Evolutionary conservation across 1,284 basidiomycete species (phyloP), one percentile per base, ranked within the genome.

Genomic region (Ustilago vetiveriae): DNA sequence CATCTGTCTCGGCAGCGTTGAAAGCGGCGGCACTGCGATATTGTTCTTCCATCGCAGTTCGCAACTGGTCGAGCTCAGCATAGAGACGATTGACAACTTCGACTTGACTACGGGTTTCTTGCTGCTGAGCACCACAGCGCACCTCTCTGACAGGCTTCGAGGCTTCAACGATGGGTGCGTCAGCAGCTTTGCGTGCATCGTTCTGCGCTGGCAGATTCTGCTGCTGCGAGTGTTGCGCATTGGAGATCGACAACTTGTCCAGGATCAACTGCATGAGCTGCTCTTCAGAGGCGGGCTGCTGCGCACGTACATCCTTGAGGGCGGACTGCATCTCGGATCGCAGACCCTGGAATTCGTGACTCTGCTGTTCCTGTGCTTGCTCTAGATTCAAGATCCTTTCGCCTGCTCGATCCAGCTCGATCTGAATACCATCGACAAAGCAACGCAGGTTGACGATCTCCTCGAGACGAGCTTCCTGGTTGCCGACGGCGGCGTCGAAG

Each of bases 401-500:
- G 10, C 71, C 65, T 6, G 73, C 71, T 17, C 56, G 29, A 37
- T 70, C 62, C 19, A 75, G 59, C 37, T 75, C 71, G 35, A 49
- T 26, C 53, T 75, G 67, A 27, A 74, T 64, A 21, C 60, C 60
- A 21, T 69, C 70, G 19, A 69, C 70, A 49, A 72, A 72, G 50
- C 46, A 51, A 23, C 65, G 54, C 26, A 76, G 50, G 21, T 68
- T 66, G 33, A 55, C 65, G 8, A 76, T 40, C 55, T 74, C 64
- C 22, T 69, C 56, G 16, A 73, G 45, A n/a, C 62, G 53, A 0
- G 68, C 59, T 3, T 66, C 46, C 35, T 71, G 68, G 37, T 49
- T 58, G 24, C 67, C 72, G 1, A 71, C 59, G 6, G 50, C 54
- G 6, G 45, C 40, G 40, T 65, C 65, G 22, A 77, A 62, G 4